A percentile compares a stretch with the other conserved stretches of the same genome.
phyloP scores from a whole-genome alignment of 495 filamentous ascomycete species.

The Extremus antarcticus region DNA sequence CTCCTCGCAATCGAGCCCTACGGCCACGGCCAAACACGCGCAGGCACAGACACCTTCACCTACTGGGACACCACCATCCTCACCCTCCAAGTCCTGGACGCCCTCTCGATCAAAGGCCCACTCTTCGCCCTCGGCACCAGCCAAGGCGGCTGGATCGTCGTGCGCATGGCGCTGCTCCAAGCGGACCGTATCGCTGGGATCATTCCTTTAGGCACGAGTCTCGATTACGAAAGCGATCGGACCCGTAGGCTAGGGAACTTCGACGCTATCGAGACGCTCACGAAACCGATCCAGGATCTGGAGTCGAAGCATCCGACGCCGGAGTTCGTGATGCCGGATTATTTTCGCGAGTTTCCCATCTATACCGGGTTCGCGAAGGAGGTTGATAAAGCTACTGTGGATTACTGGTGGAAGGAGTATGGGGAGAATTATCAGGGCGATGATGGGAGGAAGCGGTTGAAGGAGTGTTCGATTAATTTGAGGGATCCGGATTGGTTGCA shows the following conservation, averaged over 20 bases:
- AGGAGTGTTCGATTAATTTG: constrained; percentile 47
- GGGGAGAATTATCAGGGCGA: constrained; percentile 47
- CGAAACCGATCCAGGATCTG: constrained; percentile 37
- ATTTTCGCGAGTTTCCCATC: constrained; percentile 43
- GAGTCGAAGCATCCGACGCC: constrained; percentile 32
- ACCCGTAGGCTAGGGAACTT: constrained; percentile 46
- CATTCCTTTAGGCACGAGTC: constrained; percentile 47
- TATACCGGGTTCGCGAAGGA: constrained; percentile 44
- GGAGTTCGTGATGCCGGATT: constrained; percentile 43
- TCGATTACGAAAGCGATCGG: constrained; percentile 47
- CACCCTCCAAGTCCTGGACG: constrained; percentile 40
- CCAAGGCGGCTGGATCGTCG: constrained; percentile 51
- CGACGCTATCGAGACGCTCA: constrained; percentile 37
- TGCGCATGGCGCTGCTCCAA: constrained; percentile 44
- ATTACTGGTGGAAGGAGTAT: constrained; percentile 43
- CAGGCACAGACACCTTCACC: constrained; percentile 33
- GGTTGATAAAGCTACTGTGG: constrained; percentile 27
- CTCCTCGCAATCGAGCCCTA: constrained; percentile 39
- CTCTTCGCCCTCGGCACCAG: constrained; percentile 48
- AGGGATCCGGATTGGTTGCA: constrained; percentile 46
- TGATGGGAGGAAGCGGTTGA: constrained; percentile 41
- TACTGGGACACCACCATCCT: constrained; percentile 43
- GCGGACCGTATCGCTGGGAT: constrained; percentile 41
- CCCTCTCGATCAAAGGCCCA: constrained; percentile 38
- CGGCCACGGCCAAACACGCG: constrained; percentile 39